Evolutionary conservation across 306 rosid genomes (phyloP).

Genomic region (Amphicarpaea edgeworthii): DNA sequence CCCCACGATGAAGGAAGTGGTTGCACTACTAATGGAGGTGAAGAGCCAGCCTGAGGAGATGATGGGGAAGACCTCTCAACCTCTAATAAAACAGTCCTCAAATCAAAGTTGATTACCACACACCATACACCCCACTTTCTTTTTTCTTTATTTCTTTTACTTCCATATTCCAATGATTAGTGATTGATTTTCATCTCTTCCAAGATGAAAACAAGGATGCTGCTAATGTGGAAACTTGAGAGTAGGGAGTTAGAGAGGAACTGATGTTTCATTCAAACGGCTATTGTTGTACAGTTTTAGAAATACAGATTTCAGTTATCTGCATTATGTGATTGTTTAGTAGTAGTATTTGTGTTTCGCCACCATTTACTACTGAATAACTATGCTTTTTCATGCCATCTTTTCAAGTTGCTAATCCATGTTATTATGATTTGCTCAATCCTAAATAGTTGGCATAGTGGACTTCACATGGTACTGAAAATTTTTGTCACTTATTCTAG

Average conservation of each 20-base stretch:
- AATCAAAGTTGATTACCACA: slow-evolving; percentile 63
- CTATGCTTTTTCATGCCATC: not conserved
- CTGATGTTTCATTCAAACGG: slow-evolving; percentile 48
- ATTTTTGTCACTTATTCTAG: slow-evolving; percentile 4
- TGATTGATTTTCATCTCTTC: slow-evolving; percentile 53
- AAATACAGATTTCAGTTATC: slow-evolving; percentile 48
- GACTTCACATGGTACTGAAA: not conserved
- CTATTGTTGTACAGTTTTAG: slow-evolving; percentile 72
- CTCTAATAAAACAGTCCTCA: slow-evolving; percentile 92
- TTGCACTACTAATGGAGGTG: slow-evolving; percentile 88
- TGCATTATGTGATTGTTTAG: slow-evolving; percentile 37
- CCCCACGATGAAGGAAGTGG: slow-evolving; percentile 98
- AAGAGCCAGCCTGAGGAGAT: slow-evolving; percentile 88
- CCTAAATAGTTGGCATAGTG: slow-evolving; percentile 17
- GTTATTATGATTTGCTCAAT: slow-evolving; percentile 12
- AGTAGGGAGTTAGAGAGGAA: slow-evolving; percentile 51
- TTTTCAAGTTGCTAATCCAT: slow-evolving; percentile 18
- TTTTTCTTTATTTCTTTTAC: slow-evolving; percentile 1
- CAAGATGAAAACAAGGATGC: slow-evolving; percentile 43
- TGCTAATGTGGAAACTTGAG: slow-evolving; percentile 45
- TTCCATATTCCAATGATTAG: slow-evolving; percentile 50
- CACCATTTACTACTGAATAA: slow-evolving; percentile 17
- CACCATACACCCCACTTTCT: not conserved
- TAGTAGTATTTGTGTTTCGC: not conserved
- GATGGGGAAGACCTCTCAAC: slow-evolving; percentile 91